These are phyloP conservation scores for Phytopythium mirpurense DNA, from an alignment of 352 stramenopile genomes.

Conservation along the genomic window DNA sequence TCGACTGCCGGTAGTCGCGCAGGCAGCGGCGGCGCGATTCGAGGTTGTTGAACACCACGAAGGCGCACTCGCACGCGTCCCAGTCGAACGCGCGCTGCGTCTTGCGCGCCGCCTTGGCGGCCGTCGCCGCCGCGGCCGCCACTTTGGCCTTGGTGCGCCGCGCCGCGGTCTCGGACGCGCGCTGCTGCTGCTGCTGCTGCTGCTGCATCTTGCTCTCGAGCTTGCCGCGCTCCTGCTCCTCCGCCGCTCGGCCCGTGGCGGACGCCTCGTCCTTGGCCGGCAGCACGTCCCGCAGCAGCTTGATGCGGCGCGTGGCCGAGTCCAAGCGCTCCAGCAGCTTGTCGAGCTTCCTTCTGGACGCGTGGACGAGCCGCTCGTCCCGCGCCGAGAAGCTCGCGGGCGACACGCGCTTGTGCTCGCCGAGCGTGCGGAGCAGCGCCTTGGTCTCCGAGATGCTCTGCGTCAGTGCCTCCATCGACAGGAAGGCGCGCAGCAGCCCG, in stretches of 20 bases:
- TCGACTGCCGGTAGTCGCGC: conserved; percentile 65
- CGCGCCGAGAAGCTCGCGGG: conserved; percentile 12
- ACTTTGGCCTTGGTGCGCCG: conserved; percentile 8
- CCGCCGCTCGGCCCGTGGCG: too few species aligned
- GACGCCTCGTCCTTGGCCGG: conserved; percentile 12
- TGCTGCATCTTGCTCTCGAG: conserved; percentile 2
- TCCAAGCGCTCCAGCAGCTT: conserved; percentile 24
- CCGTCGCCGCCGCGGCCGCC: conserved; percentile 10
- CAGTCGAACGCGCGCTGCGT: conserved; percentile 43
- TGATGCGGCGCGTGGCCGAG: conserved; percentile 62
- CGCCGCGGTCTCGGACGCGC: conserved; percentile 18
- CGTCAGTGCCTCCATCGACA: conserved; percentile 66
- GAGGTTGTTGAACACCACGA: conserved; percentile 87
- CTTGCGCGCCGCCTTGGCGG: conserved; percentile 18
- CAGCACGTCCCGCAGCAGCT: conserved; percentile 15
- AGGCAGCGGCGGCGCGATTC: conserved; percentile 73
- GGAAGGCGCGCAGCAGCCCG: conserved; percentile 60
- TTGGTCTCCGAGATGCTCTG: conserved; percentile 51
- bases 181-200: too few species aligned
- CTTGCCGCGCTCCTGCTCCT: too few species aligned
- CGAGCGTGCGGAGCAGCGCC: conserved; percentile 42
- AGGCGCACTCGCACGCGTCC: conserved; percentile 70
- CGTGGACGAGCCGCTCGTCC: conserved; percentile 35
- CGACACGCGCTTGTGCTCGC: conserved; percentile 32
- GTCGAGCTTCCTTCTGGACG: conserved; percentile 23